phyloP scores from a whole-genome alignment of 2,329 filamentous ascomycete species.

The Penicillium sp. region DNA sequence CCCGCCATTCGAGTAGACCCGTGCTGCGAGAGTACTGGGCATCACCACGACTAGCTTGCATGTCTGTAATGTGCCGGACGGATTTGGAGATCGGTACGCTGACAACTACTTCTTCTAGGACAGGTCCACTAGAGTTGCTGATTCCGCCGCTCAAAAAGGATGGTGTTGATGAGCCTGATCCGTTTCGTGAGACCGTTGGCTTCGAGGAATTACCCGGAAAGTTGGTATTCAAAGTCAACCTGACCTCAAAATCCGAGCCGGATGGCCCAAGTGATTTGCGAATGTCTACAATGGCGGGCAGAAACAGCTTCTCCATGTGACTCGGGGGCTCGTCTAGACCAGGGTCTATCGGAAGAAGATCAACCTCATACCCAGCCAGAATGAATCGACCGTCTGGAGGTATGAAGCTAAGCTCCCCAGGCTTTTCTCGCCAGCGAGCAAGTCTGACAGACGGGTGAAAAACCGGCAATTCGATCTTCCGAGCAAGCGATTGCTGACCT shows the following conservation, averaged over 20 bases:
- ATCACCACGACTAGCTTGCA: constrained; percentile 78
- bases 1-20: constrained; percentile 74
- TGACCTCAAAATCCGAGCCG: constrained; percentile 86
- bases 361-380: constrained; percentile 89
- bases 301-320: constrained; percentile 63
- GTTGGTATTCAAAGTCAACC: constrained; percentile 67
- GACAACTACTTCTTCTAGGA: constrained; percentile 73
- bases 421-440: constrained; percentile 82
- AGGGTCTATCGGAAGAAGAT: constrained; percentile 72
- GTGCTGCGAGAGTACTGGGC: constrained; percentile 76
- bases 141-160: constrained; percentile 51
- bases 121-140: constrained; percentile 59
- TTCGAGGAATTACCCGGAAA: constrained; percentile 52
- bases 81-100: constrained; percentile 74
- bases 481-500: constrained; percentile 71
- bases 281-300: constrained; percentile 80
- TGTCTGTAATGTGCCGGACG: constrained; percentile 79
- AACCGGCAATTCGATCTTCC: constrained; percentile 79
- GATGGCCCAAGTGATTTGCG: constrained; percentile 71
- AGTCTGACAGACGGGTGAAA: constrained; percentile 95
- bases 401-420: constrained; percentile 91
- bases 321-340: constrained; percentile 56
- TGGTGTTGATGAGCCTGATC: constrained; percentile 48
- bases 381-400: constrained; percentile 94
- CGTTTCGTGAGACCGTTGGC: constrained; percentile 39